Evolutionary conservation across 352 stramenopile species (phyloP).

Genomic region (Elongisporangium anandrum): DNA sequence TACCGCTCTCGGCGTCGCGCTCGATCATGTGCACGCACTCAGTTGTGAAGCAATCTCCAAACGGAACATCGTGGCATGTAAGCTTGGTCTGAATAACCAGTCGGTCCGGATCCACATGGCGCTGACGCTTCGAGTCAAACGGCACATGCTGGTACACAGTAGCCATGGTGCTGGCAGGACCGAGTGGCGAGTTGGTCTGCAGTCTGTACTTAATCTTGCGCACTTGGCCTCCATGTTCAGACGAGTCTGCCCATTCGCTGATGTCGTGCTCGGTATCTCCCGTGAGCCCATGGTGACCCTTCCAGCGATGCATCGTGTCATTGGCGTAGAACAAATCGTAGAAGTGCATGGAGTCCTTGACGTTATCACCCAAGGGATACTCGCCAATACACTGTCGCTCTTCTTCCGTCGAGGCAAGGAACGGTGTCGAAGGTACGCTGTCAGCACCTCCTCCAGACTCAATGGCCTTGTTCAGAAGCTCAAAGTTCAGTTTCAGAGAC

Average conservation of each 20-base stretch:
- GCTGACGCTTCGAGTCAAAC: slow-evolving; percentile 30
- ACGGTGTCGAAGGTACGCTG: slow-evolving; percentile 38
- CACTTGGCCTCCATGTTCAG: slow-evolving; percentile 53
- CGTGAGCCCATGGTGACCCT: slow-evolving; percentile 45
- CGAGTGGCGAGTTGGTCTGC: slow-evolving; percentile 67
- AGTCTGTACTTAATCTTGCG: slow-evolving; percentile 72
- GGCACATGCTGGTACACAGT: slow-evolving; percentile 48
- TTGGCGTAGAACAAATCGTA: slow-evolving; percentile 75
- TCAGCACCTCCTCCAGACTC: slow-evolving; percentile 6
- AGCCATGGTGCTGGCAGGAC: slow-evolving; percentile 55
- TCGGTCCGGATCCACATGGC: slow-evolving; percentile 32
- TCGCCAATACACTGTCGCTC: slow-evolving; percentile 67
- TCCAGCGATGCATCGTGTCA: slow-evolving; percentile 42
- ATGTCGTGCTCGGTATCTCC: slow-evolving; percentile 63
- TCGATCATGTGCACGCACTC: slow-evolving; percentile 56
- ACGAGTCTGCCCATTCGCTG: slow-evolving; percentile 52
- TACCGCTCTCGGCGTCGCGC: slow-evolving; percentile 29
- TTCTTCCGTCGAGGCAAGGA: slow-evolving; percentile 64
- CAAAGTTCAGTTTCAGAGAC: slow-evolving; percentile 52
- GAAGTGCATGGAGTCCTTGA: slow-evolving; percentile 55
- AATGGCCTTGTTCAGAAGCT: slow-evolving; percentile 56
- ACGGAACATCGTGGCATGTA: slow-evolving; percentile 71
- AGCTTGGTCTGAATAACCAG: slow-evolving; percentile 64
- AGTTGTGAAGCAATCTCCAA: slow-evolving; percentile 74
- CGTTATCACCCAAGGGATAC: slow-evolving; percentile 46